A percentile compares a stretch with the other conserved stretches of the same genome.
phyloP scores from a whole-genome alignment of 192 early-diverging fungal species.

The Umbelopsis sp. region DNA sequence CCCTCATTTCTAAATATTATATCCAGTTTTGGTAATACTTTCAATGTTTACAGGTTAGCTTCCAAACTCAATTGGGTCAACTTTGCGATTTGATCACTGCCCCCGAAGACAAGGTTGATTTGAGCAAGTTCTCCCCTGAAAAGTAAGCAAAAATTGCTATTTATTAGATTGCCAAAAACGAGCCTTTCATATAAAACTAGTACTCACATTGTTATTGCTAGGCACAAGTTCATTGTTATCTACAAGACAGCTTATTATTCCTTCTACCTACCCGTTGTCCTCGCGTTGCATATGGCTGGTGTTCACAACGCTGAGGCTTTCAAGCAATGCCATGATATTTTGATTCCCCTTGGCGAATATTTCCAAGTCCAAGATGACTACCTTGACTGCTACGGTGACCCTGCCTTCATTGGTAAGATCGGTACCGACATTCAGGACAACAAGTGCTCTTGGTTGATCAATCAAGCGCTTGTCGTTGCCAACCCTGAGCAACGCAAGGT shows the following conservation, averaged over 20 bases:
- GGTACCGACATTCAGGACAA: constrained; percentile 99
- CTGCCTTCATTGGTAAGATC: constrained; percentile 95
- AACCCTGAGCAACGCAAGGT: constrained; percentile 83
- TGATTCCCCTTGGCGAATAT: constrained; percentile 96
- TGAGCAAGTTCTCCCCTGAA: constrained; percentile 86
- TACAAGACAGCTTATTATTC: constrained; percentile 99
- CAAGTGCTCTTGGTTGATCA: constrained; percentile 99
- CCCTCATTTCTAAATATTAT: background rate
- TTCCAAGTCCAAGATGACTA: constrained; percentile 99
- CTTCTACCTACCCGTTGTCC: constrained; percentile 97
- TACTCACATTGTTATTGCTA: constrained; percentile 9
- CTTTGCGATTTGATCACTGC: constrained; percentile 98
- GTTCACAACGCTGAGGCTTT: constrained; percentile 78
- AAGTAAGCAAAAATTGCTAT: constrained; percentile 60
- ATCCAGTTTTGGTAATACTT: constrained; percentile 1
- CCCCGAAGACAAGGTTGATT: constrained; percentile 93
- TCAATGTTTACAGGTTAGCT: constrained; percentile 60
- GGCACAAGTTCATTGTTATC: constrained; percentile 90
- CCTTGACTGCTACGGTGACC: constrained; percentile 93
- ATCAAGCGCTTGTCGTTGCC: constrained; percentile 82
- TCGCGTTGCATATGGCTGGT: constrained; percentile 90
- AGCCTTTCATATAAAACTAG: background rate
- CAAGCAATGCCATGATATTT: constrained; percentile 81
- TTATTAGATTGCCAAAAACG: background rate
- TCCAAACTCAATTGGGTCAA: constrained; percentile 98